Evolutionary conservation across 163 green algal genomes (phyloP), one percentile per base, ranked within the genome.

Genomic region (Chlamydomonas reinhardtii): DNA sequence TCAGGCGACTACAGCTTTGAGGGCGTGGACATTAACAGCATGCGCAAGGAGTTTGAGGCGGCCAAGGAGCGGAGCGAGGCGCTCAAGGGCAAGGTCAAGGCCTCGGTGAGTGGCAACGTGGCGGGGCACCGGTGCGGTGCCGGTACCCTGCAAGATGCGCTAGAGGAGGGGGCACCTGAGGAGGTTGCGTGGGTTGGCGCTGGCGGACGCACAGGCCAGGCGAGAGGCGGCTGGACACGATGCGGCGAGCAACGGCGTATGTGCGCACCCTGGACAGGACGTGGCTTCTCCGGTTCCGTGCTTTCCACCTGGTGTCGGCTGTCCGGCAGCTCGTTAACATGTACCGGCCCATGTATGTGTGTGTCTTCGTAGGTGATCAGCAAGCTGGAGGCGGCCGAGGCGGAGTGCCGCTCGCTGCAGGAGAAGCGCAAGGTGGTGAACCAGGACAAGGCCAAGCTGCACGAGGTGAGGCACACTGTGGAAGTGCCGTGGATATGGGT

Each of bases 361-460:
- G 48, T 56, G 48, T 2, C 11, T 56, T 9, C 19, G 48, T 93
- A 98, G 91, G 96, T 96, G 59, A 93, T 98, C 84, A 90, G 91
- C 43, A 98, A 98, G 95, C 98, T 98, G 90, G 95, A 99, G 77
- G 97, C 96, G 88, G 94, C 95, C 24, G 95, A 99, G 91, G 61
- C 82, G 31, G 96, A 99, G 93, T 97, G 96, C 90, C 72, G 85
- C 25, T 89, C 95, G 83, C 92, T 97, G 48, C 86, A 90, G 39
- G 89, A 93, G 34, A 98, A 97, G 89, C 94, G 94, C 77, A 87
- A 91, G 39, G 95, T 96, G 37, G 94, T 98, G 69, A 89, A 97
- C 85, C 93, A 91, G 17, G 97, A 99, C 93, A 97, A 97, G 87
- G 56, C 84, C 4, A 98, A 98, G 56, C 81, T 87, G 85, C 52